Conservation (phyloP, 2,329 filamentous ascomycete genomes). For the Aspergillus fumigatus region DNA sequence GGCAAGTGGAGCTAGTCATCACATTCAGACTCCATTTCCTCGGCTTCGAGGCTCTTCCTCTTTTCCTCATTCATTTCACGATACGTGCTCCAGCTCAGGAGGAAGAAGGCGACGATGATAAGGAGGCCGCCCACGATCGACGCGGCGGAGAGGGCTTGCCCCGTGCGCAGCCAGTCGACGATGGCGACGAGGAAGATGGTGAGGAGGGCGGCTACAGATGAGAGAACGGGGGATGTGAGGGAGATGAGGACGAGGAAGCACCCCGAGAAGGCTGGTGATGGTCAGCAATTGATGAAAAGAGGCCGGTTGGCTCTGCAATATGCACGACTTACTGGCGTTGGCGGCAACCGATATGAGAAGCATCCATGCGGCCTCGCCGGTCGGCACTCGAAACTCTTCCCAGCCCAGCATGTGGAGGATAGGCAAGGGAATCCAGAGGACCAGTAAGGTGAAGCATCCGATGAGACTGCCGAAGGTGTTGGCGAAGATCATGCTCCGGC, state of each 20-base stretch:
- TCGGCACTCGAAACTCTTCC: slow-evolving; percentile 79
- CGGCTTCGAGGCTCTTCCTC: slow-evolving; percentile 50
- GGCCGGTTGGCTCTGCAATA: neutral
- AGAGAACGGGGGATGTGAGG: slow-evolving; percentile 86
- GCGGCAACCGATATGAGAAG: slow-evolving; percentile 74
- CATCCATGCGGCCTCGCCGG: slow-evolving; percentile 72
- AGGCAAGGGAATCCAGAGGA: slow-evolving; percentile 90
- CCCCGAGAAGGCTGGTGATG: slow-evolving; percentile 66
- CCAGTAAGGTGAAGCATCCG: slow-evolving; percentile 74
- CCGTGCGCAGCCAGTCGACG: slow-evolving; percentile 81
- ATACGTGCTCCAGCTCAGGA: slow-evolving; percentile 88
- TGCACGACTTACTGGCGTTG: slow-evolving; percentile 64
- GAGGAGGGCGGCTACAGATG: slow-evolving; percentile 83
- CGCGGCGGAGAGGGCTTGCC: slow-evolving; percentile 67
- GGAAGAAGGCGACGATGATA: slow-evolving; percentile 82
- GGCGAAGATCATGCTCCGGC: slow-evolving; percentile 92
- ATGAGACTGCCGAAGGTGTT: slow-evolving; percentile 88
- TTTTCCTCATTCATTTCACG: slow-evolving; percentile 86
- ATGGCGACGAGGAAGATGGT: slow-evolving; percentile 97
- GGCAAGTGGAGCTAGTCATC: slow-evolving; percentile 27
- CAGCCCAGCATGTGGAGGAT: slow-evolving; percentile 72
- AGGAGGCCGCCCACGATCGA: slow-evolving; percentile 77
- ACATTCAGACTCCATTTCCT: slow-evolving; percentile 40
- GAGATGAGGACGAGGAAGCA: slow-evolving; percentile 90
- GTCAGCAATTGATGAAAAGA: neutral